Evolutionary conservation across 495 filamentous ascomycete genomes (phyloP).

Genomic region (Penicillium dipodomyicola): DNA sequence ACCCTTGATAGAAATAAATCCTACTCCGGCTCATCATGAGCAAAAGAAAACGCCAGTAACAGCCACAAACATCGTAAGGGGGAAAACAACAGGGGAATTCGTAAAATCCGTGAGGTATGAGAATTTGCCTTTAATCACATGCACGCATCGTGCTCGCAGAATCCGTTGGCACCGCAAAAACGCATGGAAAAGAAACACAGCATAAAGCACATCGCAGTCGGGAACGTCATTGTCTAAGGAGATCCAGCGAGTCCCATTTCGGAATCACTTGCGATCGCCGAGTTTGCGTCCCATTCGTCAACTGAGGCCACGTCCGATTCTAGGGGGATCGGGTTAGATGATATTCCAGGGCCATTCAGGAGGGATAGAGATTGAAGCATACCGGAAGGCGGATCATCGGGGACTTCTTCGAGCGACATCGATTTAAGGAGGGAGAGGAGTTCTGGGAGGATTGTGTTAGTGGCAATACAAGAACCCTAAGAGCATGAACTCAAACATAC

Average conservation of each 20-base stretch:
- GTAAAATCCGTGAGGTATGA: constrained; percentile 10
- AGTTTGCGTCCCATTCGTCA: constrained; percentile 48
- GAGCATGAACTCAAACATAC: constrained; percentile 28
- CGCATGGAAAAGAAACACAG: constrained; percentile 6
- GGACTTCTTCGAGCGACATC: constrained; percentile 33
- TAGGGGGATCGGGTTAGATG: constrained; percentile 28
- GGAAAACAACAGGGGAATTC: constrained; percentile 1
- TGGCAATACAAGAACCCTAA: not conserved
- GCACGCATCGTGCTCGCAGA: constrained; percentile 7
- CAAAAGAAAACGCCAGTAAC: not conserved
- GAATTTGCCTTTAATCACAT: not conserved
- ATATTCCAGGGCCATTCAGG: constrained; percentile 9
- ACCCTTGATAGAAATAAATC: constrained; percentile 2
- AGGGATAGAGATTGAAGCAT: constrained; percentile 23
- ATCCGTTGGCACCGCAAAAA: constrained; percentile 3
- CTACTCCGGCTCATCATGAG: not conserved
- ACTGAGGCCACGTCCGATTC: constrained; percentile 43
- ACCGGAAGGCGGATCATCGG: constrained; percentile 46
- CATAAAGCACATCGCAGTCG: not conserved
- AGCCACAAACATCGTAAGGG: not conserved
- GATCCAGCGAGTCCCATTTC: constrained; percentile 41
- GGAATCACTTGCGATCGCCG: constrained; percentile 44
- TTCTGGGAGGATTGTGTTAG: constrained; percentile 24
- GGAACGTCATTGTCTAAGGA: constrained; percentile 21
- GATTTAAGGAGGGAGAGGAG: constrained; percentile 34